These are phyloP conservation scores for Geosmithia morbida DNA, from an alignment of 2,329 filamentous ascomycete species.

Conservation along the genomic window DNA sequence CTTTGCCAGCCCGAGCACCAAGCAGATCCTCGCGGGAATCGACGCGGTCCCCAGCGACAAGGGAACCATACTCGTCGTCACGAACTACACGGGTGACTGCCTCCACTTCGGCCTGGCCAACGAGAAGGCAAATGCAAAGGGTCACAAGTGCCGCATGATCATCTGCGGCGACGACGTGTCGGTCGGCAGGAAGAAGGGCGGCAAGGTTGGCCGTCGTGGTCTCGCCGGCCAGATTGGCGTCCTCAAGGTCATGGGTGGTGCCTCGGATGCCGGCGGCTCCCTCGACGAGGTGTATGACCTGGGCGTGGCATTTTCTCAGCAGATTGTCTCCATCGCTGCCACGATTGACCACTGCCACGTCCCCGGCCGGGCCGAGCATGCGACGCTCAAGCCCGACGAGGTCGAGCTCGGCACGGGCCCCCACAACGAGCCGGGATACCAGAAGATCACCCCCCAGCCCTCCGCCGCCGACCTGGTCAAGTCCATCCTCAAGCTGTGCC, in stretches of 20 bases:
- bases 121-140: constrained; percentile 39
- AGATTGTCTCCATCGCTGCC: constrained; percentile 42
- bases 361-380: constrained; percentile 33
- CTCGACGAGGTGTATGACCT: constrained; percentile 36
- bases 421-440: constrained; percentile 51
- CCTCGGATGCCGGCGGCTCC: constrained; percentile 28
- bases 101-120: constrained; percentile 46
- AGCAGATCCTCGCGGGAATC: constrained; percentile 46
- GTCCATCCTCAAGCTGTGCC: constrained; percentile 42
- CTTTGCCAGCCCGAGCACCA: constrained; percentile 48
- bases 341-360: constrained; percentile 48
- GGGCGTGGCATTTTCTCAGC: constrained; percentile 30
- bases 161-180: constrained; percentile 53
- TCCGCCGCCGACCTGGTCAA: constrained; percentile 33
- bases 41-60: constrained; percentile 36
- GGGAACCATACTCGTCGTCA: constrained; percentile 46
- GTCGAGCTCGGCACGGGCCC: constrained; percentile 52
- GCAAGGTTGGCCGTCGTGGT: constrained; percentile 45
- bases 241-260: constrained; percentile 40
- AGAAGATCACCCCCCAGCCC: constrained; percentile 37
- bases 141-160: constrained; percentile 39
- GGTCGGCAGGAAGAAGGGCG: constrained; percentile 39
- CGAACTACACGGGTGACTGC: constrained; percentile 52
- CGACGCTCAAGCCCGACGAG: constrained; percentile 31
- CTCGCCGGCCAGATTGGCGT: constrained; percentile 47